Evolutionary conservation across 768 basidiomycete genomes (phyloP).

Genomic region (Agaricus bisporus): DNA sequence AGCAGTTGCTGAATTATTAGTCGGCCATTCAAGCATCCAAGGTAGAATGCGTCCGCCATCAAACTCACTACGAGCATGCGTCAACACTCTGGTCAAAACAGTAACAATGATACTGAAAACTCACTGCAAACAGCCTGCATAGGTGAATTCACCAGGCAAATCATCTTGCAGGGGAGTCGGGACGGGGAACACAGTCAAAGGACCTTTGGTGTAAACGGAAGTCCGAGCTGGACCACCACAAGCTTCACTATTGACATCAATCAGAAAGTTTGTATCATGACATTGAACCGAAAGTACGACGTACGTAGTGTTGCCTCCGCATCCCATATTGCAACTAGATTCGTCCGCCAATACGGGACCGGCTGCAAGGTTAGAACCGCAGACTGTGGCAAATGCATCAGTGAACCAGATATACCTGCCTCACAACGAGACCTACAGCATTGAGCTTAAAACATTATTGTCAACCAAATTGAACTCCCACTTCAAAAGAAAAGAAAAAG

Average conservation of each 20-base stretch:
- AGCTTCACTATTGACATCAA: conserved; percentile 37
- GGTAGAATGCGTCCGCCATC: conserved; percentile 45
- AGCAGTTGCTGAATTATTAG: conserved; percentile 56
- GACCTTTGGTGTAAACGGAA: conserved; percentile 56
- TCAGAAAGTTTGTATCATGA: not conserved
- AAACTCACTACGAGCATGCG: conserved; percentile 37
- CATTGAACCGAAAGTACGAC: not conserved
- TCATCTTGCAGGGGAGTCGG: conserved; percentile 48
- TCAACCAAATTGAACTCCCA: not conserved
- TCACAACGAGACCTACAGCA: conserved; percentile 32
- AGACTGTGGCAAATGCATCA: conserved; percentile 37
- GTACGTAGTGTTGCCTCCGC: conserved; percentile 62
- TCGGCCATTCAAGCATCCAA: conserved; percentile 49
- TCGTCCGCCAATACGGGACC: conserved; percentile 48
- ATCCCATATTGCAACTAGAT: conserved; percentile 65
- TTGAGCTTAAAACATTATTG: conserved; percentile 20
- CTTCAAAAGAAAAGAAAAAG: not conserved
- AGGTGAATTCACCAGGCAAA: conserved; percentile 60
- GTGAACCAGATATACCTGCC: no score
- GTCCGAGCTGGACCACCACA: conserved; percentile 73
- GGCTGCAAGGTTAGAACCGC: conserved; percentile 58
- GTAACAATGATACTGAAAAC: conserved; percentile 14
- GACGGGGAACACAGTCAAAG: conserved; percentile 50
- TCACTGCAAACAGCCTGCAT: conserved; percentile 63
- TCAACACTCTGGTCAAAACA: not conserved